These are phyloP conservation scores for Diplosphaera chodatii DNA, from an alignment of 139 green algal genomes.

Conservation along the genomic window DNA sequence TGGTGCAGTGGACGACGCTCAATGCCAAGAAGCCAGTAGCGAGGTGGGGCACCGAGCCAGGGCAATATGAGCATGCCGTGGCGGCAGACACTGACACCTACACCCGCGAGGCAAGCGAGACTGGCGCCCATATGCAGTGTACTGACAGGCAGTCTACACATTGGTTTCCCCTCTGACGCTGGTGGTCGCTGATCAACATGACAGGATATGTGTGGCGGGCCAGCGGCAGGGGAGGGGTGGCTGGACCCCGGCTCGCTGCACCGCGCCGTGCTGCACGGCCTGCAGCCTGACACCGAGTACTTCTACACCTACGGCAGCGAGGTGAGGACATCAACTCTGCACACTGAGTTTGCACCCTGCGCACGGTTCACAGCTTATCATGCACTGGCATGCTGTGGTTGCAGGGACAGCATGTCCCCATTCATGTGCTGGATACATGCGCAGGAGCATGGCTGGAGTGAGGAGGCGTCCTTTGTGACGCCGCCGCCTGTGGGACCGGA, in stretches of 20 bases:
- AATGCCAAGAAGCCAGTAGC: slow-evolving; percentile 26
- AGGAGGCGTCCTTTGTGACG: slow-evolving; percentile 36
- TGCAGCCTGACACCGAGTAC: slow-evolving; percentile 42
- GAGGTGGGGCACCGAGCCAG: slow-evolving; percentile 29
- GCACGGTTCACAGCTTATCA: too few relatives aligned
- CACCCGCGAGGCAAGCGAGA: slow-evolving; percentile 2
- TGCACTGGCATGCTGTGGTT: too few relatives aligned
- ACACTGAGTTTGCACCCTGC: too few relatives aligned
- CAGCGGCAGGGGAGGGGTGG: slow-evolving; percentile 47
- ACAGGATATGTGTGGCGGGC: slow-evolving; percentile 48
- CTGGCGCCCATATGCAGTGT: too few relatives aligned
- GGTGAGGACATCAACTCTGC: slow-evolving; percentile 15
- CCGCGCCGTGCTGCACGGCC: slow-evolving; percentile 36
- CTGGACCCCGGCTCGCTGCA: slow-evolving; percentile 54
- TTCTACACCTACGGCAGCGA: slow-evolving; percentile 60
- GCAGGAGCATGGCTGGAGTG: slow-evolving; percentile 39
- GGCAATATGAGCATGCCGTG: slow-evolving; percentile 9
- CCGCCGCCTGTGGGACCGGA: slow-evolving; percentile 27
- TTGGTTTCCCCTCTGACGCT: too few relatives aligned
- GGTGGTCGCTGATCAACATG: too few relatives aligned
- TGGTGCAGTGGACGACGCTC: slow-evolving; percentile 51
- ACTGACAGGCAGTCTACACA: too few relatives aligned
- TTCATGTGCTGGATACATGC: too few relatives aligned
- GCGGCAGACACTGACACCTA: slow-evolving; percentile 32
- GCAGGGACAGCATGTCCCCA: too few relatives aligned